Conservation (phyloP, 768 basidiomycete species). For the Lactarius evosmus region DNA sequence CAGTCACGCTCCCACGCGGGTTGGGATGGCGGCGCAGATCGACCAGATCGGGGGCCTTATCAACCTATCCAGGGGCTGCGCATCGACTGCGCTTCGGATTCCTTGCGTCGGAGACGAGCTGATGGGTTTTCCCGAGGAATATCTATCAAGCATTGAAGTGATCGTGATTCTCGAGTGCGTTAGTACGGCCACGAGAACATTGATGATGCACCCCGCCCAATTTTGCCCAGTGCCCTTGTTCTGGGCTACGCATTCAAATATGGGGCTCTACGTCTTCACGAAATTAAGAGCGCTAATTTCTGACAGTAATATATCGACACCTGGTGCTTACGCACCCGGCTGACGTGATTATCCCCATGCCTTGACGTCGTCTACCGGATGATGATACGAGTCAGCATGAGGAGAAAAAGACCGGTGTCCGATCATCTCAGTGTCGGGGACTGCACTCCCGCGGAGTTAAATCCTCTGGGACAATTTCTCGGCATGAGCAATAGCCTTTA, state of each 20-base stretch:
- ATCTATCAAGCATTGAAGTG: not conserved
- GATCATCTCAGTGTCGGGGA: constrained; percentile 19
- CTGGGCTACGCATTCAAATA: not conserved
- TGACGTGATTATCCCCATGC: constrained; percentile 21
- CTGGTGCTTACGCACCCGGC: not conserved
- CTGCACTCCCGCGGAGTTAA: constrained; percentile 19
- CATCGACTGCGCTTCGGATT: constrained; percentile 5
- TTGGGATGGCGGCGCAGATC: constrained; percentile 20
- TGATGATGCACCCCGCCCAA: constrained; percentile 9
- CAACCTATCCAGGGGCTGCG: constrained; percentile 24
- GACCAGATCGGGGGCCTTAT: constrained; percentile 25
- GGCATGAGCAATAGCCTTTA: not conserved
- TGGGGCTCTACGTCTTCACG: not conserved
- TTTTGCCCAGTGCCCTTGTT: constrained; percentile 13
- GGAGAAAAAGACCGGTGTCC: constrained; percentile 1
- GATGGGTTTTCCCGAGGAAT: constrained; percentile 24
- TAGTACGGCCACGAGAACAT: not conserved
- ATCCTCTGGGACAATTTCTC: not conserved
- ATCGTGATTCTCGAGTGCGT: constrained; percentile 12
- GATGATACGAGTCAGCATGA: not conserved
- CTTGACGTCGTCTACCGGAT: not conserved
- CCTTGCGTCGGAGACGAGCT: constrained; percentile 23
- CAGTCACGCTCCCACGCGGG: not conserved
- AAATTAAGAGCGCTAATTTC: not conserved
- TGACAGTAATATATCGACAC: not conserved